Percentiles rank a stretch among this genome's conserved stretches.
phyloP scores from a whole-genome alignment of 495 filamentous ascomycete genomes.

The Aspergillus saccharolyticus region DNA sequence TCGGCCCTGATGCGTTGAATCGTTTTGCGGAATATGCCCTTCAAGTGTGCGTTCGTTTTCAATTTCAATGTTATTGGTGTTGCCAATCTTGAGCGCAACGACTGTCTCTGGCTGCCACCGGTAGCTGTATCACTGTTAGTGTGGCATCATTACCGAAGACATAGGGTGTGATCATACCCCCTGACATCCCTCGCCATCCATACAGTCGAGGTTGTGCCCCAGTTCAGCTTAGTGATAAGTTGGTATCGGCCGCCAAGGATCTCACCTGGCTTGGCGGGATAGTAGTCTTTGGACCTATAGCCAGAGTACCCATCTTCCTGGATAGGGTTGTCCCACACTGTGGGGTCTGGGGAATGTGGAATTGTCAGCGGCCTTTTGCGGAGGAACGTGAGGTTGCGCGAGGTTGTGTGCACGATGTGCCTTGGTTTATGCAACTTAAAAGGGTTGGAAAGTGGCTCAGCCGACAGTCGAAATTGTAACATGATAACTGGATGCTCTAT shows the following conservation, averaged over 20 bases:
- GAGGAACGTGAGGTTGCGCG: constrained; percentile 10
- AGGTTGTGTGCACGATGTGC: neutral
- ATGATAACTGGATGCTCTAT: neutral
- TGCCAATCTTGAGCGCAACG: constrained; percentile 29
- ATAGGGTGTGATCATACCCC: constrained; percentile 25
- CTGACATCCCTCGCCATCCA: constrained; percentile 38
- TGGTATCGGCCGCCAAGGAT: constrained; percentile 36
- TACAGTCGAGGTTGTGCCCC: constrained; percentile 37
- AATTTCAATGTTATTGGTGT: constrained; percentile 18
- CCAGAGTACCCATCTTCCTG: constrained; percentile 32
- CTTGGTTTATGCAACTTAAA: neutral
- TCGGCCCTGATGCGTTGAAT: constrained; percentile 19
- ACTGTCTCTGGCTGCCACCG: constrained; percentile 19
- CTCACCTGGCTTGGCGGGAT: constrained; percentile 41
- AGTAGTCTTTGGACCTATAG: constrained; percentile 39
- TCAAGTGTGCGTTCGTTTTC: constrained; percentile 25
- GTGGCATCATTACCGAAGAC: too few relatives aligned
- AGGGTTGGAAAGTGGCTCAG: neutral
- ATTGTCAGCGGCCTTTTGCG: constrained; percentile 31
- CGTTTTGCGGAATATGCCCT: constrained; percentile 16
- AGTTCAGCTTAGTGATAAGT: constrained; percentile 39
- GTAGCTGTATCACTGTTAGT: constrained; percentile 8
- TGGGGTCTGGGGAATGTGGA: constrained; percentile 22
- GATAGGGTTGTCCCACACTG: constrained; percentile 27
- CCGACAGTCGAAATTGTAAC: neutral